Percentiles rank a stretch among this genome's conserved stretches.
These are phyloP conservation scores for Bruguiera sexangula DNA, from an alignment of 345 rosid genomes.

Conservation along the genomic window DNA sequence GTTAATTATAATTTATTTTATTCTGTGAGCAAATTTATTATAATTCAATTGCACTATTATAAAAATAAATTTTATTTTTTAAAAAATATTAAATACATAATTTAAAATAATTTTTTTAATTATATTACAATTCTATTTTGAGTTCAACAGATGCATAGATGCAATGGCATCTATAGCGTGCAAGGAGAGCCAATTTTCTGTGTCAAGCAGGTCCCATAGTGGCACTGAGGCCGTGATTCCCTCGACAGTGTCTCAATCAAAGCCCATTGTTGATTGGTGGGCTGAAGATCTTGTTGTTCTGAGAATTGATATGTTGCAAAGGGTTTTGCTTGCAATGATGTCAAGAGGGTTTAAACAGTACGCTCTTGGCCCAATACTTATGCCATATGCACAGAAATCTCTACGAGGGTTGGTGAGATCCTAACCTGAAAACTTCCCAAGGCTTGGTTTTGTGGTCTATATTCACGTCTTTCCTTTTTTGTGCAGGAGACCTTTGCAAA, in stretches of 20 bases:
- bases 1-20: too few relatives aligned
- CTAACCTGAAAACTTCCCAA: constrained; percentile 19
- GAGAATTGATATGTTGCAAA: constrained; percentile 73
- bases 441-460: neutral
- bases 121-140: too few relatives aligned
- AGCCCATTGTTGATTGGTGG: constrained; percentile 81
- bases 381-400: constrained; percentile 91
- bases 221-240: constrained; percentile 35
- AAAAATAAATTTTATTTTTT: too few relatives aligned
- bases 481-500: constrained; percentile 76
- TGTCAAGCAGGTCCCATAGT: constrained; percentile 40
- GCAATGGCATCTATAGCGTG: constrained; percentile 72
- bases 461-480: constrained; percentile 15
- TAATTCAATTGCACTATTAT: too few relatives aligned
- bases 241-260: constrained; percentile 30
- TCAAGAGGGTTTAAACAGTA: constrained; percentile 80
- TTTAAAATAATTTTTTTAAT: too few relatives aligned
- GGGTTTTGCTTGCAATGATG: constrained; percentile 73
- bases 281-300: constrained; percentile 79
- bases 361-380: constrained; percentile 84
- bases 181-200: constrained; percentile 63
- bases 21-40: too few relatives aligned
- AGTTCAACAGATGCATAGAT: constrained; percentile 53
- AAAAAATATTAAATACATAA: too few relatives aligned
- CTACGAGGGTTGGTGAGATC: constrained; percentile 90